phyloP scores from a whole-genome alignment of 202 grass and related monocot species.

The Setaria viridis region DNA sequence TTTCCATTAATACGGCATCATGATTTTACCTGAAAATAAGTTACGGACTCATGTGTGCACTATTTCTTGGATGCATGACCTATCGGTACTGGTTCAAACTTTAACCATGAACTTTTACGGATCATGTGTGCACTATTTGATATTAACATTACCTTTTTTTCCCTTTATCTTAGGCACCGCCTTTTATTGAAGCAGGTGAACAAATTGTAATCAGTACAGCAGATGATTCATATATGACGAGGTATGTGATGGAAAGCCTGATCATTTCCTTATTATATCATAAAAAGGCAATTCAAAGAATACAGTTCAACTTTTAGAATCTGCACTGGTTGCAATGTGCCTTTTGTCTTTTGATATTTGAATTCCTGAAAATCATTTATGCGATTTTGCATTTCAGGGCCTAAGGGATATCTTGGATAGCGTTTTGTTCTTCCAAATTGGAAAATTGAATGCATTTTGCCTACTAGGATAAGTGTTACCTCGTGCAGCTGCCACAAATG shows the following conservation, averaged over 20 bases:
- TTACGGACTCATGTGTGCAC: not conserved
- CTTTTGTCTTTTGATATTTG: not conserved
- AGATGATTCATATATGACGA: constrained; percentile 92
- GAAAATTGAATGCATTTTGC: not conserved
- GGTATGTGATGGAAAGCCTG: constrained; percentile 44
- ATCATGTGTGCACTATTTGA: not conserved
- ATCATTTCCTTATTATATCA: not conserved
- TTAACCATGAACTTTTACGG: constrained; percentile 10
- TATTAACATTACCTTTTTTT: constrained; percentile 21
- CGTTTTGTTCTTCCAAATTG: not conserved
- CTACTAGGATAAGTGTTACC: constrained; percentile 8
- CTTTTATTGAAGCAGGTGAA: constrained; percentile 82
- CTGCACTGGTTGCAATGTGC: not conserved
- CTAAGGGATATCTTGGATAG: not conserved
- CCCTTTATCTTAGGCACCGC: constrained; percentile 68
- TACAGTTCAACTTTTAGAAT: not conserved
- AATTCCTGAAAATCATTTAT: not conserved
- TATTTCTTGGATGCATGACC: not conserved
- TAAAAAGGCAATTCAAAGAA: not conserved
- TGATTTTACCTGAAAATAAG: constrained; percentile 10
- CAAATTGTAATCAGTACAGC: constrained; percentile 82
- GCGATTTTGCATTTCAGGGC: constrained; percentile 50
- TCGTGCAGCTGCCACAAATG: not conserved
- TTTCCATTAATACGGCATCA: not conserved
- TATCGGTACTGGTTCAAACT: not conserved